A percentile compares a stretch with the other conserved stretches of the same genome.
Evolutionary conservation across 768 basidiomycete species (phyloP).

Genomic region (Boletus speciosus): DNA sequence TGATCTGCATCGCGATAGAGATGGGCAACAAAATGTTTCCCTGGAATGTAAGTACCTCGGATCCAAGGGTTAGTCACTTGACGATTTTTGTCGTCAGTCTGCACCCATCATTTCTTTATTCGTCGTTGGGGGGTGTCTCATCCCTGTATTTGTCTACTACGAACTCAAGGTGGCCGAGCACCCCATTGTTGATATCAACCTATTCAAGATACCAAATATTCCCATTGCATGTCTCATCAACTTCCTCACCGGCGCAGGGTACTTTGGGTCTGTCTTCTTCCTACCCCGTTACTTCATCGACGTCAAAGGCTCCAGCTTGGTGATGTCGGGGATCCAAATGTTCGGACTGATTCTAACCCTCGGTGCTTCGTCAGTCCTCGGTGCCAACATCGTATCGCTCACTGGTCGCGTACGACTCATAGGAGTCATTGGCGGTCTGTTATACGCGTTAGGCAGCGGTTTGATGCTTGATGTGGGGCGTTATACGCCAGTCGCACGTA

Average conservation of each 20-base stretch:
- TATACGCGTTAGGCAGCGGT: conserved; percentile 33
- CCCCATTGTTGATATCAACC: conserved; percentile 33
- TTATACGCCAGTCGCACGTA: conserved; percentile 23
- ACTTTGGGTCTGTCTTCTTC: conserved; percentile 37
- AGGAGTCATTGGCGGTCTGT: conserved; percentile 28
- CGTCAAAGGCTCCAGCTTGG: conserved; percentile 31
- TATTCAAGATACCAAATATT: conserved; percentile 34
- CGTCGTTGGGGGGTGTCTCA: conserved; percentile 28
- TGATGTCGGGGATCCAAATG: conserved; percentile 36
- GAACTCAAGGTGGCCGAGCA: conserved; percentile 32
- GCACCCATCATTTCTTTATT: conserved; percentile 28
- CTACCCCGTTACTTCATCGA: conserved; percentile 40
- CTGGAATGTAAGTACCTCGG: conserved; percentile 27
- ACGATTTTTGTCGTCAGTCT: conserved; percentile 20
- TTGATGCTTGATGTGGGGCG: conserved; percentile 33
- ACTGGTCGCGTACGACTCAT: conserved; percentile 32
- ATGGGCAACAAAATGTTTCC: conserved; percentile 38
- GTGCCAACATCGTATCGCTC: conserved; percentile 32
- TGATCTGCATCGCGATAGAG: conserved; percentile 35
- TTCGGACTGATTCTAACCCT: conserved; percentile 33
- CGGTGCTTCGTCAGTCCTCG: conserved; percentile 34
- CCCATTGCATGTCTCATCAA: conserved; percentile 36
- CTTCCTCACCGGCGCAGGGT: conserved; percentile 37
- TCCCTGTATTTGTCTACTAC: conserved; percentile 34
- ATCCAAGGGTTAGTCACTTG: not conserved